These are phyloP conservation scores for Cordyceps cateniannulata DNA, from an alignment of 2,329 filamentous ascomycete species.

Conservation along the genomic window DNA sequence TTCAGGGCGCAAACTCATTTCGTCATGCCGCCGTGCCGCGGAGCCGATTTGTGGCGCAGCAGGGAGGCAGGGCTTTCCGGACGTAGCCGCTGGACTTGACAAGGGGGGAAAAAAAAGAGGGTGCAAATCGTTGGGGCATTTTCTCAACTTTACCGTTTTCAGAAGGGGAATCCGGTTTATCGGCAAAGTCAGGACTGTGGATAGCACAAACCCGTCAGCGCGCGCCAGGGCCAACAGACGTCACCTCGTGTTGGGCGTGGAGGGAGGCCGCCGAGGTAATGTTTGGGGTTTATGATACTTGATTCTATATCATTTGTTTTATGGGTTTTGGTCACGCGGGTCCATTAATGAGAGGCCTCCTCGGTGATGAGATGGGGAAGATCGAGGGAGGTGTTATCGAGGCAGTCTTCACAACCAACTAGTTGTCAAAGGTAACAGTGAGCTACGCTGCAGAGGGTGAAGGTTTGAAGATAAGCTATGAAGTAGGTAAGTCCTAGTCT, in stretches of 20 bases:
- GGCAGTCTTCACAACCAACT: too few species aligned
- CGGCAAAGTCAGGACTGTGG: not conserved
- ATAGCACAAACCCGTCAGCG: not conserved
- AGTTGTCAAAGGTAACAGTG: too few species aligned
- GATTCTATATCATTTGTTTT: not conserved
- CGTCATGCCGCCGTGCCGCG: not conserved
- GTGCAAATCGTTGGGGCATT: not conserved
- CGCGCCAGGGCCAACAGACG: not conserved
- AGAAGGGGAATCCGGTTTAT: not conserved
- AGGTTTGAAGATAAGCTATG: not conserved
- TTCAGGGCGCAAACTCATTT: not conserved
- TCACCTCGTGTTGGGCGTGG: not conserved
- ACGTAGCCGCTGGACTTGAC: too few species aligned
- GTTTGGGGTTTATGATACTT: not conserved
- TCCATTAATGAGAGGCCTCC: not conserved
- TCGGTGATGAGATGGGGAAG: not conserved
- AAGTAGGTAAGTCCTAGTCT: not conserved
- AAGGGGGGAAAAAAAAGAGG: not conserved
- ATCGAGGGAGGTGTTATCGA: too few species aligned
- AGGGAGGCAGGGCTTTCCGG: not conserved
- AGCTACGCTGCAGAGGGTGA: too few species aligned
- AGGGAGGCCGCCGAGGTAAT: slow-evolving; percentile 1
- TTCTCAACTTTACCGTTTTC: not conserved
- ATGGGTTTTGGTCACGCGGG: not conserved
- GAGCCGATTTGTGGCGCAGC: not conserved